These are phyloP conservation scores for Monosporascus sp. DNA, from an alignment of 2,329 filamentous ascomycete species.

Conservation along the genomic window DNA sequence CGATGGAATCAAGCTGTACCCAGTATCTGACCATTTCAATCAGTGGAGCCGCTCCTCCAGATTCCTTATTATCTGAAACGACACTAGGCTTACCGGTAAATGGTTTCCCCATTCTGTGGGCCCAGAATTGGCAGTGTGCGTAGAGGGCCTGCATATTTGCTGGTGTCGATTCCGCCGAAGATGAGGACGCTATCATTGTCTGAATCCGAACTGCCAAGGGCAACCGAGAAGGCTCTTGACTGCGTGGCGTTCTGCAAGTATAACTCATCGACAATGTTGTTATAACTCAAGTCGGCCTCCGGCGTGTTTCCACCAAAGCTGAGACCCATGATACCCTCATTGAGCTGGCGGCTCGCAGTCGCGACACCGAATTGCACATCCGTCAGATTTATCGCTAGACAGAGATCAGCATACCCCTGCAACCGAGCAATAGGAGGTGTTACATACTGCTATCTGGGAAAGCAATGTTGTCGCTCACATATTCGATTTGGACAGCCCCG, in stretches of 20 bases:
- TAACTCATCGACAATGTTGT: slow-evolving; percentile 25
- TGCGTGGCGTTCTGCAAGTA: slow-evolving; percentile 19
- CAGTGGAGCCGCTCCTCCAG: too few relatives aligned
- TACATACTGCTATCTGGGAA: slow-evolving; percentile 19
- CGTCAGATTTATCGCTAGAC: slow-evolving; percentile 16
- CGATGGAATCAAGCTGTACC: slow-evolving; percentile 34
- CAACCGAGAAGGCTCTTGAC: slow-evolving; percentile 16
- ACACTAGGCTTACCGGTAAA: slow-evolving; percentile 10
- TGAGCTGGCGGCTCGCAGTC: slow-evolving; percentile 21
- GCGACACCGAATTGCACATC: slow-evolving; percentile 27
- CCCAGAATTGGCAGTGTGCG: slow-evolving; percentile 19
- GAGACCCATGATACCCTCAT: slow-evolving; percentile 27
- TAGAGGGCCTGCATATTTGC: slow-evolving; percentile 20
- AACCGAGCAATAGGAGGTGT: neutral
- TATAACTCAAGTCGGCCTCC: slow-evolving; percentile 15
- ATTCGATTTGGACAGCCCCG: slow-evolving; percentile 21
- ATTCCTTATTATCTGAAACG: too few relatives aligned
- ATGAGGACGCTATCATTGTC: slow-evolving; percentile 17
- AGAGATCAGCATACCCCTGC: neutral
- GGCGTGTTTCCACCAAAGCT: slow-evolving; percentile 23
- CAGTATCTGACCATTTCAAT: slow-evolving; percentile 29
- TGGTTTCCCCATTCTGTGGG: slow-evolving; percentile 18
- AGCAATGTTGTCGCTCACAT: slow-evolving; percentile 24
- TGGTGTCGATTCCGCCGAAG: slow-evolving; percentile 35
- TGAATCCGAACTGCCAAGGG: slow-evolving; percentile 12